Conservation (phyloP, 257 asterid genomes). For the Scutellaria baicalensis region DNA sequence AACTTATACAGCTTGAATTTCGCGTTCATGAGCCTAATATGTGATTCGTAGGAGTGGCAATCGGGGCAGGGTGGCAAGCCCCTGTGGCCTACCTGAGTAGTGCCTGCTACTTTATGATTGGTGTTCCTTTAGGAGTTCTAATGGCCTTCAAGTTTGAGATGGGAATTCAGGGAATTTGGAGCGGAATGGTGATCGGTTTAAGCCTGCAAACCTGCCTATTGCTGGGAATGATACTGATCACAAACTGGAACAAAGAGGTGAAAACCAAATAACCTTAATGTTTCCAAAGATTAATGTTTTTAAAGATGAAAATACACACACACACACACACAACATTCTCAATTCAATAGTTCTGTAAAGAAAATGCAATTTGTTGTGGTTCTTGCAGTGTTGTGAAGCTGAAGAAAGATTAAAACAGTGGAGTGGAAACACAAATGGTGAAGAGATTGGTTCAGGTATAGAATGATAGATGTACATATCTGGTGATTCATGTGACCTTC, state of each 20-base stretch:
- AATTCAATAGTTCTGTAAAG: neutral
- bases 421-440: conserved; percentile 20
- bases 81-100: conserved; percentile 34
- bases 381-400: conserved; percentile 38
- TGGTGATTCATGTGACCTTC: too few species aligned
- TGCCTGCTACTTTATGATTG: conserved; percentile 36
- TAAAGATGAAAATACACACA: too few species aligned
- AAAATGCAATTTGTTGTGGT: neutral
- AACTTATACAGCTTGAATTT: too few species aligned
- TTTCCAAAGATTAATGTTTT: neutral
- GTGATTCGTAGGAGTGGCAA: conserved; percentile 34
- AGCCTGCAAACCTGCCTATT: conserved; percentile 28
- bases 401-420: conserved; percentile 38
- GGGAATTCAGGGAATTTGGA: conserved; percentile 50
- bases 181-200: conserved; percentile 44
- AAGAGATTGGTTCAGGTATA: too few species aligned
- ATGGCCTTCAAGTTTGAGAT: conserved; percentile 31
- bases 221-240: conserved; percentile 22
- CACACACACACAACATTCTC: neutral
- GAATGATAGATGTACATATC: too few species aligned
- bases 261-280: neutral
- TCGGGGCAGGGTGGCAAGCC: conserved; percentile 64
- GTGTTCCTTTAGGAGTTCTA: conserved; percentile 33
- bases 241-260: conserved; percentile 50
- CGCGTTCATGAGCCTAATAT: neutral